Evolutionary conservation across 768 basidiomycete species (phyloP).

Genomic region (Russula brevipes): DNA sequence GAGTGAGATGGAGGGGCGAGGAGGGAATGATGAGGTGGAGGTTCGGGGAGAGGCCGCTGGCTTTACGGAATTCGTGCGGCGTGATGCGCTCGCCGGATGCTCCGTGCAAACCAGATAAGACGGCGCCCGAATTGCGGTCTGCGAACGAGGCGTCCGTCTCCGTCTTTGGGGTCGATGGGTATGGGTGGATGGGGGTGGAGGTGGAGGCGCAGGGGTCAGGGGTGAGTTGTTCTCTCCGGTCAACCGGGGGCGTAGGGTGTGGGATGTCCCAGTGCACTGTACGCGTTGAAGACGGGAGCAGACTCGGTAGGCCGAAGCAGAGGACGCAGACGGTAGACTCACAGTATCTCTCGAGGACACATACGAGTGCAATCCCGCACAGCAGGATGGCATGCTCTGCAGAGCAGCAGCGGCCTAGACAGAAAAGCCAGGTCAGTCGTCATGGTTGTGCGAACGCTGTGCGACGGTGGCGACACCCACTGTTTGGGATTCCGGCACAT

Average conservation of each 20-base stretch:
- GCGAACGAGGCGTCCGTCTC: not conserved
- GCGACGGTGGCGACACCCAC: not conserved
- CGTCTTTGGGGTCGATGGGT: too few relatives aligned
- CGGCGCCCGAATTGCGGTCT: slow-evolving; percentile 11
- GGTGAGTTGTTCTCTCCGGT: not conserved
- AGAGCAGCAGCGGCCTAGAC: not conserved
- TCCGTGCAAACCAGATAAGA: not conserved
- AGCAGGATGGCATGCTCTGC: not conserved
- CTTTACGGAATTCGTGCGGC: not conserved
- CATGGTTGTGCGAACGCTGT: too few relatives aligned
- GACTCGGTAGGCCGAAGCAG: not conserved
- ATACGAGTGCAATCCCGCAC: not conserved
- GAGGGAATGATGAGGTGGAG: slow-evolving; percentile 3
- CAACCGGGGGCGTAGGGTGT: not conserved
- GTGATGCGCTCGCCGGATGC: slow-evolving; percentile 6
- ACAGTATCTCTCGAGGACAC: not conserved
- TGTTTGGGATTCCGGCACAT: not conserved
- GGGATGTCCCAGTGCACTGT: not conserved
- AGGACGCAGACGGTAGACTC: not conserved
- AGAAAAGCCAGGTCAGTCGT: not conserved
- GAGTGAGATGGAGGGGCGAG: not conserved
- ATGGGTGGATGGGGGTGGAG: not conserved
- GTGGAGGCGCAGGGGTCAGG: not conserved
- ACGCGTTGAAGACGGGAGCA: not conserved
- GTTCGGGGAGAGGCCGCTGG: not conserved